phyloP scores from a whole-genome alignment of 2,329 filamentous ascomycete species.

The Geosmithia flava region DNA sequence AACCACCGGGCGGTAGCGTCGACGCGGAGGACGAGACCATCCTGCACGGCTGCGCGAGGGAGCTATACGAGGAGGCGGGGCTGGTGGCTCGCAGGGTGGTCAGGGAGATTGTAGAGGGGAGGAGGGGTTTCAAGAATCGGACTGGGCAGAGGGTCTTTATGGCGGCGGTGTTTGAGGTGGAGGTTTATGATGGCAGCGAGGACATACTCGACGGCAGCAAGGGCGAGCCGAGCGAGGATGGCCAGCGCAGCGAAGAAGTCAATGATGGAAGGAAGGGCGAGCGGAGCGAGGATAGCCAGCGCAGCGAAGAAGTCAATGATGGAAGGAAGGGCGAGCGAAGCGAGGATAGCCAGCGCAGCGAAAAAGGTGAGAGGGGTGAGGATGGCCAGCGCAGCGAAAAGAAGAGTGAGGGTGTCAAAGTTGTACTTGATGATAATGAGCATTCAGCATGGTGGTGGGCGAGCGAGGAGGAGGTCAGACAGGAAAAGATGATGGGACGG shows the following conservation, averaged over 20 bases:
- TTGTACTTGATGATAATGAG: slow-evolving; percentile 22
- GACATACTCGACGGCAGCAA: slow-evolving; percentile 12
- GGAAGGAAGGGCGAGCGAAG: slow-evolving; percentile 5
- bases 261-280: slow-evolving; percentile 6
- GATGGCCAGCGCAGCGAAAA: no score
- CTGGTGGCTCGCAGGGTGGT: slow-evolving; percentile 17
- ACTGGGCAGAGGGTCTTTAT: slow-evolving; percentile 15
- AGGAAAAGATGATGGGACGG: no score
- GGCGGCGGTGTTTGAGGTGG: slow-evolving; percentile 22
- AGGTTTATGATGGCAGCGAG: slow-evolving; percentile 10
- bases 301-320: slow-evolving; percentile 10
- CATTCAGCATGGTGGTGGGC: slow-evolving; percentile 27
- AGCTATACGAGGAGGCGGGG: slow-evolving; percentile 35
- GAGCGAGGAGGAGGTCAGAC: slow-evolving; percentile 20
- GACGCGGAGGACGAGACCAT: slow-evolving; percentile 27
- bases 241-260: slow-evolving; percentile 9
- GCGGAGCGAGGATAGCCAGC: no score
- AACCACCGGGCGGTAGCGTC: slow-evolving; percentile 34
- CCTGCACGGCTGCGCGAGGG: slow-evolving; percentile 29
- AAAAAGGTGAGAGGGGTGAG: slow-evolving; percentile 18
- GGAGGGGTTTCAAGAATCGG: slow-evolving; percentile 19
- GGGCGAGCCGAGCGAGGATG: no score
- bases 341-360: not conserved
- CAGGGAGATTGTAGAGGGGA: slow-evolving; percentile 14
- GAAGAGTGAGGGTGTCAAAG: slow-evolving; percentile 9